Evolutionary conservation across 306 rosid species (phyloP).

Genomic region (Coriaria nepalensis): DNA sequence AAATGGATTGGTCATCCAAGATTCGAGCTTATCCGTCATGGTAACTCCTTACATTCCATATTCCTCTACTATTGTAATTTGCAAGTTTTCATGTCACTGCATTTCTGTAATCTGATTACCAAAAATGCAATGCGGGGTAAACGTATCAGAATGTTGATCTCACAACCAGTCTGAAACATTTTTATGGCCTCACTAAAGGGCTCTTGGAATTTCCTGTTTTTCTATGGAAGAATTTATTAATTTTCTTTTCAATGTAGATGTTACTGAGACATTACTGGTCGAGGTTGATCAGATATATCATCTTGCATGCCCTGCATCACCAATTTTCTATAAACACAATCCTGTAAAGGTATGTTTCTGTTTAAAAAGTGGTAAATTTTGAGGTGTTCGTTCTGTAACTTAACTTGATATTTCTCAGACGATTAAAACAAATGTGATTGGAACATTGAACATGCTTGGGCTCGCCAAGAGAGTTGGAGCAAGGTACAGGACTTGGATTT

Average conservation of each 20-base stretch:
- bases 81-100: too few species aligned
- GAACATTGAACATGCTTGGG: conserved; percentile 86
- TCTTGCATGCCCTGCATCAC: conserved; percentile 93
- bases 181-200: too few species aligned
- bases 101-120: conserved; percentile 1
- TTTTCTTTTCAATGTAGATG: conserved; percentile 26
- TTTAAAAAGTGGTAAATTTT: background rate
- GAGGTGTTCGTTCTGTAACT: too few species aligned
- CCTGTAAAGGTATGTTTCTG: conserved; percentile 53
- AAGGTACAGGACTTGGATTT: conserved; percentile 30
- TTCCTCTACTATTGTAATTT: too few species aligned
- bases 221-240: background rate
- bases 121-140: too few species aligned
- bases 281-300: conserved; percentile 89
- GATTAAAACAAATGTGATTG: conserved; percentile 82
- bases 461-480: conserved; percentile 93
- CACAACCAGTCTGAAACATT: too few species aligned
- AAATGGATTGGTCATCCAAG: conserved; percentile 89
- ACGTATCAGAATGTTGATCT: too few species aligned
- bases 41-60: conserved; percentile 16
- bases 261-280: conserved; percentile 59
- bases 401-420: conserved; percentile 29
- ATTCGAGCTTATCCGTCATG: conserved; percentile 88
- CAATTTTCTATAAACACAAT: conserved; percentile 76
- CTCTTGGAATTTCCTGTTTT: background rate